Evolutionary conservation across 441 rosid species (phyloP), one percentile per base, ranked within the genome.

Genomic region (Pelargonium fulgidum): DNA sequence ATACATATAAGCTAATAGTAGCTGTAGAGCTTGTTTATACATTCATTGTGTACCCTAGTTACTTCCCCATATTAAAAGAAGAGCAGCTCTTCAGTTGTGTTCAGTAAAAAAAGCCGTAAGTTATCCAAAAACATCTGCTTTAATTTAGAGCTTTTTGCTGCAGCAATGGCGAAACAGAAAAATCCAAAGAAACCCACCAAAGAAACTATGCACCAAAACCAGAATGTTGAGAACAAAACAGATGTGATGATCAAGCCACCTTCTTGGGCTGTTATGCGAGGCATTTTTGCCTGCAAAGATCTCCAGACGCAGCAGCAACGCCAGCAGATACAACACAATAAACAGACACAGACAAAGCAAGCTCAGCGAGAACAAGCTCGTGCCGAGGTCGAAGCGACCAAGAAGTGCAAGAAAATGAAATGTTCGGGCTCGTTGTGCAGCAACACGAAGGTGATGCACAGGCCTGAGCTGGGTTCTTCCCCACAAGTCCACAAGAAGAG

Each of bases 341-440:
- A 62, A 62, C 67, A 62, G 65, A 45, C 68, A 67, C 62, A 64
- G 56, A 72, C 75, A 42, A 68, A 67, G 6, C 68, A 72, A 42
- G 68, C 76, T 7, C 70, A 69, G 36, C 77, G 79, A 7, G 54
- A 73, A 16, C 70, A 64, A 65, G 81, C 70, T 8, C 72, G 42
- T 48, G 70, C 62, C 20, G 33, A 19, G 29, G 85, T 77, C 42
- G 86, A 83, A 26, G 65, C 70, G 0, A 73, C 76, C 76, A 82
- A 83, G 77, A 87, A 81, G 78, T 68, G 79, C 82, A 87, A 89
- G 89, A 89, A 89, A 74, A 78, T 85, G 76, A 89, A 72, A 71
- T 89, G 90, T 64, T 87, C 95, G 11, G 91, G 89, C 10, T 86
- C 91, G 9, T 68, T 86, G 1, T 85, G 89, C 72, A 89, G 85